phyloP scores from a whole-genome alignment of 2,329 filamentous ascomycete species.

The Hirsutella minnesotensis region DNA sequence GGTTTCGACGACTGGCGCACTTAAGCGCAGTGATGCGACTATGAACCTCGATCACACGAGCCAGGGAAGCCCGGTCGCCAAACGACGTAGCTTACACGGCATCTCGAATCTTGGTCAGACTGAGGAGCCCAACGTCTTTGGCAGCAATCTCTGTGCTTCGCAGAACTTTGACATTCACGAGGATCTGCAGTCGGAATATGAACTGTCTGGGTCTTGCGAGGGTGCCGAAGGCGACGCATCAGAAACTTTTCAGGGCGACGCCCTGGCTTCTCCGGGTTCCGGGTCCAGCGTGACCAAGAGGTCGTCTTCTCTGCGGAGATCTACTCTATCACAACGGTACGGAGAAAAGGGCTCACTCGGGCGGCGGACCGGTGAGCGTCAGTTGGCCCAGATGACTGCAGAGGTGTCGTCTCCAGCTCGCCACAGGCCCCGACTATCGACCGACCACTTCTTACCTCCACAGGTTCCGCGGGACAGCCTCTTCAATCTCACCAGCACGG shows the following conservation, averaged over 20 bases:
- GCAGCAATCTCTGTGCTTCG: conserved; percentile 34
- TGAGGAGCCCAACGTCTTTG: conserved; percentile 64
- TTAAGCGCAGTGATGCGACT: conserved; percentile 83
- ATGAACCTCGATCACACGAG: conserved; percentile 76
- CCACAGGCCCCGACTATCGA: conserved; percentile 60
- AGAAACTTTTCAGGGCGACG: conserved; percentile 24
- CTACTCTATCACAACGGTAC: conserved; percentile 76
- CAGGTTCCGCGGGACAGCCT: conserved; percentile 48
- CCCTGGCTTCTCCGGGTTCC: conserved; percentile 31
- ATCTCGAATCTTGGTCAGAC: conserved; percentile 47
- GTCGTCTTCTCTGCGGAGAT: conserved; percentile 69
- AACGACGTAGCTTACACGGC: conserved; percentile 78
- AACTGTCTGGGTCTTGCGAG: conserved; percentile 29
- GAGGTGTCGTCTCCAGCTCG: conserved; percentile 48
- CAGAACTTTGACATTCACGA: conserved; percentile 41
- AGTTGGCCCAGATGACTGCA: conserved; percentile 34
- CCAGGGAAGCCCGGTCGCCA: conserved; percentile 76
- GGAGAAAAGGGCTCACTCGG: conserved; percentile 55
- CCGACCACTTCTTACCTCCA: conserved; percentile 65
- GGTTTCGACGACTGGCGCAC: conserved; percentile 51
- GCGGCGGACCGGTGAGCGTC: conserved; percentile 44
- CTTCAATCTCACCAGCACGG: conserved; percentile 47
- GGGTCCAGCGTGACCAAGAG: conserved; percentile 49
- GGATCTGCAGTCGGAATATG: conserved; percentile 37
- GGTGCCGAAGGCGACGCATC: conserved; percentile 5